Evolutionary conservation across 805 yeast genomes (phyloP).

Genomic region (Yarrowia osloensis): DNA sequence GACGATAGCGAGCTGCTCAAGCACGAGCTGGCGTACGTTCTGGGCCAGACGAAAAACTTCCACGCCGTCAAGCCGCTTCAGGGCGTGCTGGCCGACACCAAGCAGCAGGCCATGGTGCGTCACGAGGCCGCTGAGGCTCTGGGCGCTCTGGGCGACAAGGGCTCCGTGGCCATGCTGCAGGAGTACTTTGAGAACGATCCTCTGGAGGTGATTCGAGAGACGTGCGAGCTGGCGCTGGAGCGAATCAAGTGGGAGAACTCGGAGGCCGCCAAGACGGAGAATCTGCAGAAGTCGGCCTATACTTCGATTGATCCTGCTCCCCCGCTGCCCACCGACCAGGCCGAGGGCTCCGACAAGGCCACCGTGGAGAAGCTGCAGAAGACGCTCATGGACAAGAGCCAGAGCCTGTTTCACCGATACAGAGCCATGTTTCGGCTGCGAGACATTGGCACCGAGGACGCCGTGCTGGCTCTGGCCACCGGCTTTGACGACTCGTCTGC

Average conservation of each 20-base stretch:
- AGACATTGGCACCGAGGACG: constrained; percentile 91
- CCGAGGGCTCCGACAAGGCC: constrained; percentile 52
- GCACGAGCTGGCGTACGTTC: constrained; percentile 96
- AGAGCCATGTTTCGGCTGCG: constrained; percentile 98
- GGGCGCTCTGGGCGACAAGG: constrained; percentile 88
- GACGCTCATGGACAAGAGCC: constrained; percentile 71
- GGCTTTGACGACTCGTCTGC: constrained; percentile 93
- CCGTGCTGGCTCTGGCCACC: constrained; percentile 84
- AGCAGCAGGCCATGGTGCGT: constrained; percentile 89
- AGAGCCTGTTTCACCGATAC: constrained; percentile 88
- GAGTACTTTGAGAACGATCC: constrained; percentile 73
- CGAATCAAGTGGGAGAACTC: constrained; percentile 92
- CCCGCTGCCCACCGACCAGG: constrained; percentile 64
- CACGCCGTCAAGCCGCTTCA: constrained; percentile 75
- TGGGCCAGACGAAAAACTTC: constrained; percentile 90
- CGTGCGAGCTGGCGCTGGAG: constrained; percentile 95
- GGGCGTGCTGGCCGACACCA: constrained; percentile 61
- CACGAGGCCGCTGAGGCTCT: constrained; percentile 99
- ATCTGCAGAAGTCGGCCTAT: constrained; percentile 72
- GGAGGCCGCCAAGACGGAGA: constrained; percentile 63
- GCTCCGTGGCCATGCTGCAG: constrained; percentile 65
- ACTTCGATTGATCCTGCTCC: constrained; percentile 98
- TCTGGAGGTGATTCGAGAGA: constrained; percentile 84
- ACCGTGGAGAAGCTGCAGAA: constrained; percentile 60
- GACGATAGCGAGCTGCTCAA: constrained; percentile 87